Conservation (phyloP, 768 basidiomycete species). For the Zangia roseola region DNA sequence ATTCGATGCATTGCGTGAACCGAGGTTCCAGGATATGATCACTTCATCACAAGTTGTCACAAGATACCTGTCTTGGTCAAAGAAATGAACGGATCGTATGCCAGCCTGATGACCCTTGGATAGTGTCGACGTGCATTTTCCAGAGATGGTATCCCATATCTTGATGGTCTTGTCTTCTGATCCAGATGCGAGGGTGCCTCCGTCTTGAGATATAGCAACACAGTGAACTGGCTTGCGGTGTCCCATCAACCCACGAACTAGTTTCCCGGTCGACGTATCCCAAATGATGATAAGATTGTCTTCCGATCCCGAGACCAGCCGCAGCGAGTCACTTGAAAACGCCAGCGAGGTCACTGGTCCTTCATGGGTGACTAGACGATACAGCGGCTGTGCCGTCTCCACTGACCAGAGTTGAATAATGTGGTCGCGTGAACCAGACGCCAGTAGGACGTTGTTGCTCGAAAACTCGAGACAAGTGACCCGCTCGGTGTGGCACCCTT, state of each 20-base stretch:
- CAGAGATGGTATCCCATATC: slow-evolving; percentile 21
- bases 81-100: slow-evolving; percentile 15
- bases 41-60: slow-evolving; percentile 5
- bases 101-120: slow-evolving; percentile 13
- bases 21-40: slow-evolving; percentile 8
- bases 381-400: slow-evolving; percentile 9
- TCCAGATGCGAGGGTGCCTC: slow-evolving; percentile 17
- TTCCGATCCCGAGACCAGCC: slow-evolving; percentile 23
- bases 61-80: slow-evolving; percentile 9
- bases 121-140: slow-evolving; percentile 13
- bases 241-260: slow-evolving; percentile 19
- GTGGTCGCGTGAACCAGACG: slow-evolving; percentile 18
- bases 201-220: slow-evolving; percentile 21
- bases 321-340: slow-evolving; percentile 20
- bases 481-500: slow-evolving; percentile 6
- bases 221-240: slow-evolving; percentile 17
- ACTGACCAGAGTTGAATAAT: slow-evolving; percentile 25
- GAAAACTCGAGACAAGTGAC: slow-evolving; percentile 24
- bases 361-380: slow-evolving; percentile 15
- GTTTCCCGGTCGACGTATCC: slow-evolving; percentile 17
- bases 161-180: slow-evolving; percentile 26
- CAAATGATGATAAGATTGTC: slow-evolving; percentile 25
- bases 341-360: slow-evolving; percentile 16
- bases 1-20: slow-evolving; percentile 1
- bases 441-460: slow-evolving; percentile 8